Conservation (phyloP, 2,329 filamentous ascomycete genomes). For the Dothistroma septosporum region DNA sequence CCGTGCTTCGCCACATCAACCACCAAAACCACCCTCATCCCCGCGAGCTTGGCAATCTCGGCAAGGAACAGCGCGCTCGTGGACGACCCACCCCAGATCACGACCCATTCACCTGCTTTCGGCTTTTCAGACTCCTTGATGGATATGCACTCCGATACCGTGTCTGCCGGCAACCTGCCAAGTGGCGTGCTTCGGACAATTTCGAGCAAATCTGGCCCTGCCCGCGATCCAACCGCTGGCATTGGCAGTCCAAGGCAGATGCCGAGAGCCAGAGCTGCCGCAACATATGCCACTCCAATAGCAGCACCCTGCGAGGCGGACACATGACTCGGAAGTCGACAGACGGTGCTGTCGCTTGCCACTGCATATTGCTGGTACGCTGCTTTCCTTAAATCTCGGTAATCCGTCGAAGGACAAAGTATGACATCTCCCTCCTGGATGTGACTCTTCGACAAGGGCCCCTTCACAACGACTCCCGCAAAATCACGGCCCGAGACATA, state of each 20-base stretch:
- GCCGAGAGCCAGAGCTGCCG: slow-evolving; percentile 43
- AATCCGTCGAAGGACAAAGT: slow-evolving; percentile 41
- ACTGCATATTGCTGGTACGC: slow-evolving; percentile 44
- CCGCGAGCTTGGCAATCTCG: slow-evolving; percentile 37
- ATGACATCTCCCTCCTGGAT: slow-evolving; percentile 15
- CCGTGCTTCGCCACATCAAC: slow-evolving; percentile 38
- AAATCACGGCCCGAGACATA: slow-evolving; percentile 29
- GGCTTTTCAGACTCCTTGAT: slow-evolving; percentile 17
- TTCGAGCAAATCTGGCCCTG: slow-evolving; percentile 18
- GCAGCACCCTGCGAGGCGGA: slow-evolving; percentile 37
- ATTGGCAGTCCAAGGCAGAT: slow-evolving; percentile 39
- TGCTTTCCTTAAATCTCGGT: slow-evolving; percentile 41
- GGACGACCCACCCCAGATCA: slow-evolving; percentile 44
- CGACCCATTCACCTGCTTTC: slow-evolving; percentile 17
- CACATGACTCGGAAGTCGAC: slow-evolving; percentile 36
- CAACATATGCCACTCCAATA: slow-evolving; percentile 41
- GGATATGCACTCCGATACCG: slow-evolving; percentile 32
- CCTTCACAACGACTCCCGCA: slow-evolving; percentile 29
- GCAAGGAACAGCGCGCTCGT: slow-evolving; percentile 43
- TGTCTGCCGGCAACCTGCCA: slow-evolving; percentile 16
- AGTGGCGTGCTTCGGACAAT: slow-evolving; percentile 39
- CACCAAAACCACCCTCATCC: slow-evolving; percentile 47
- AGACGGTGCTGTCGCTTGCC: slow-evolving; percentile 42
- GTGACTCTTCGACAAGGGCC: slow-evolving; percentile 42
- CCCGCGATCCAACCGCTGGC: slow-evolving; percentile 7